phyloP scores from a whole-genome alignment of 1,284 basidiomycete species.

The Cryptococcus sp. region DNA sequence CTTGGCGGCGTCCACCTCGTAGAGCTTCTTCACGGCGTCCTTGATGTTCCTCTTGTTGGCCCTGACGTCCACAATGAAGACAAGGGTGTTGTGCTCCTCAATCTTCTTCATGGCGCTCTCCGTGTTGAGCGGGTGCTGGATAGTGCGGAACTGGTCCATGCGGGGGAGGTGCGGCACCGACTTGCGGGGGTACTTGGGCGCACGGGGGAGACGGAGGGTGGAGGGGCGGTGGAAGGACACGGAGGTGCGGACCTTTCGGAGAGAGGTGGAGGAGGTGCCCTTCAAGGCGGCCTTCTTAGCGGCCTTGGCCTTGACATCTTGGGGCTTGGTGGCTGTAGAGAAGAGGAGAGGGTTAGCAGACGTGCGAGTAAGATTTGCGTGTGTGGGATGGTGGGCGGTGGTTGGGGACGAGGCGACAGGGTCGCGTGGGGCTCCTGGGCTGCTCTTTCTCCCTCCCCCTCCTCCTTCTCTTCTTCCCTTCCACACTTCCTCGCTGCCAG shows the following conservation, averaged over 20 bases:
- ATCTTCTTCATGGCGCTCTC: conserved; percentile 76
- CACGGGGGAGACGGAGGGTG: conserved; percentile 80
- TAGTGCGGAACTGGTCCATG: conserved; percentile 96
- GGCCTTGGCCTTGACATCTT: conserved; percentile 78
- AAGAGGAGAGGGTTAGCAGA: not conserved
- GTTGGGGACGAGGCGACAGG: not conserved
- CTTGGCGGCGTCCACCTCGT: conserved; percentile 93
- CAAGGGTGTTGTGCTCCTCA: conserved; percentile 98
- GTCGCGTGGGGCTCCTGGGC: too few relatives aligned
- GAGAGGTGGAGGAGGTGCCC: conserved; percentile 70
- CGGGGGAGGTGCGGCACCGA: conserved; percentile 89
- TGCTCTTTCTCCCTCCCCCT: not conserved
- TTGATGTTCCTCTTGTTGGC: conserved; percentile 99
- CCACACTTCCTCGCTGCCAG: too few relatives aligned
- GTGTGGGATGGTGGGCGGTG: not conserved
- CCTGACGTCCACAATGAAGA: conserved; percentile 93
- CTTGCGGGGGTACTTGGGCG: conserved; percentile 91
- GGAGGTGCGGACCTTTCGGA: conserved; percentile 79
- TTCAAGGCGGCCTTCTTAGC: conserved; percentile 97
- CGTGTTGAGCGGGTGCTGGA: conserved; percentile 67
- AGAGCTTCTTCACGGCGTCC: conserved; percentile 98
- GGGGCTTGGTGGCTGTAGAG: conserved; percentile 42
- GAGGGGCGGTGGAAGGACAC: conserved; percentile 96
- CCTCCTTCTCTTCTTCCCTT: conserved; percentile 1
- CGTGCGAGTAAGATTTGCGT: not conserved